These are phyloP conservation scores for Zasmidium citrigriseum DNA, from an alignment of 2,329 filamentous ascomycete genomes.

Conservation along the genomic window DNA sequence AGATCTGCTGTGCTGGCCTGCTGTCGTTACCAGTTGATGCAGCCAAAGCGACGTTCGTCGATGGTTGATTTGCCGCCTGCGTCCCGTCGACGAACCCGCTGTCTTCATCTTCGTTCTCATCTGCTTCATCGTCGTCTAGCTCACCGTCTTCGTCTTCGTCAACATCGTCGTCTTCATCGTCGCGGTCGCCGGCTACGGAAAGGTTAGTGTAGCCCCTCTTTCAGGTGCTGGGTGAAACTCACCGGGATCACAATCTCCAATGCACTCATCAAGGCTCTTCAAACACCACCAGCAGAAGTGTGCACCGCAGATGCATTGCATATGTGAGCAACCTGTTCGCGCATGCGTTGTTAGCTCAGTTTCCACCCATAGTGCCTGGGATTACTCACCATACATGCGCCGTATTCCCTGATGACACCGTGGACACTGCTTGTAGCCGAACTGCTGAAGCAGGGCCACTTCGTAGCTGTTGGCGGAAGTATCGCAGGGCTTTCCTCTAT, in stretches of 20 bases:
- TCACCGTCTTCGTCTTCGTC: slow-evolving; percentile 28
- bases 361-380: too few relatives aligned
- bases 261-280: slow-evolving; percentile 36
- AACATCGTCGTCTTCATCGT: slow-evolving; percentile 27
- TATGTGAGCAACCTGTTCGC: slow-evolving; percentile 52
- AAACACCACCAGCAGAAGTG: slow-evolving; percentile 54
- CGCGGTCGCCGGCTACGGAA: slow-evolving; percentile 8
- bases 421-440: slow-evolving; percentile 53
- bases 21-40: background rate
- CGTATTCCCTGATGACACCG: slow-evolving; percentile 51
- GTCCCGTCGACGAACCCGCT: slow-evolving; percentile 1
- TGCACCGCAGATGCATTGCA: slow-evolving; percentile 52
- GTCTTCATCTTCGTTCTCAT: slow-evolving; percentile 31
- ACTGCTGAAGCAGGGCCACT: slow-evolving; percentile 41
- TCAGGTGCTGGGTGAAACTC: background rate
- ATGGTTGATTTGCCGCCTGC: background rate
- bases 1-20: background rate
- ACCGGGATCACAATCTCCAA: slow-evolving; percentile 24
- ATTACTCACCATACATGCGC: slow-evolving; percentile 51
- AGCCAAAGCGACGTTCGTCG: too few relatives aligned
- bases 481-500: slow-evolving; percentile 40
- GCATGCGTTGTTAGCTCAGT: too few relatives aligned
- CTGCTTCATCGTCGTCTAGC: slow-evolving; percentile 29
- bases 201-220: background rate
- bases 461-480: slow-evolving; percentile 38